Evolutionary conservation across 2,329 filamentous ascomycete species (phyloP), one percentile per base, ranked within the genome.

Genomic region (Fusarium brevicatenulatum): DNA sequence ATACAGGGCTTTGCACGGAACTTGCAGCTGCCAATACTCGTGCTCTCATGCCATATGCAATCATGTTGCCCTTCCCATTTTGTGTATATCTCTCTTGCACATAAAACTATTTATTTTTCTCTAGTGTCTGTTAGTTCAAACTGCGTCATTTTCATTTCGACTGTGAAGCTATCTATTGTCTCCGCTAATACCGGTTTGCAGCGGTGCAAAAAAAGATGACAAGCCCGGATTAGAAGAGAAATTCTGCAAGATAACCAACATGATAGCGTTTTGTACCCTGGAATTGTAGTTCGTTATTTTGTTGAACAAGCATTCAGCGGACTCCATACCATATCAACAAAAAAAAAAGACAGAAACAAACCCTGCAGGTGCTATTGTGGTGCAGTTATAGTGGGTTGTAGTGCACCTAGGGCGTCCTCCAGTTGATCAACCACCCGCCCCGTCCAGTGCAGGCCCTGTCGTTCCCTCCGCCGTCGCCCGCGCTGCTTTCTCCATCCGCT

Each of bases 81-180:
- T 36, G 34, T 66, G 13, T 47, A 25, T 32, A 53, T 28, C 23
- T 40, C 9, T 37, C 37, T 23, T 39, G n/a, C 46, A 49, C 40
- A 50, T 42, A 30, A 39, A n/a, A n/a, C 32, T 49, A 49, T 39
- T 32, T 49, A 37, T 25, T 68, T 69, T 72, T 61, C 63, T 63
- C 47, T 76, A 67, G 75, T 70, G 60, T 60, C 62, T 57, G 63
- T 69, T 75, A 68, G 66, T 73, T 68, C 49, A 55, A 23, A 19
- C 71, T 77, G 75, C 75, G 75, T 77, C 70, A 77, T 77, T 77
- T 77, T 77, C 67, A 73, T 77, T 77, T 77, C 43, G 58, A 71
- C 32, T 30, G 43, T 49, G 46, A 19, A 39, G 36, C 32, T 59
- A 52, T 62, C 40, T 50, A 30, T 67, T 28, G 60, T 63, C 52